These are phyloP conservation scores for Exobasidium rhododendri DNA, from an alignment of 1,284 basidiomycete genomes.

Conservation along the genomic window DNA sequence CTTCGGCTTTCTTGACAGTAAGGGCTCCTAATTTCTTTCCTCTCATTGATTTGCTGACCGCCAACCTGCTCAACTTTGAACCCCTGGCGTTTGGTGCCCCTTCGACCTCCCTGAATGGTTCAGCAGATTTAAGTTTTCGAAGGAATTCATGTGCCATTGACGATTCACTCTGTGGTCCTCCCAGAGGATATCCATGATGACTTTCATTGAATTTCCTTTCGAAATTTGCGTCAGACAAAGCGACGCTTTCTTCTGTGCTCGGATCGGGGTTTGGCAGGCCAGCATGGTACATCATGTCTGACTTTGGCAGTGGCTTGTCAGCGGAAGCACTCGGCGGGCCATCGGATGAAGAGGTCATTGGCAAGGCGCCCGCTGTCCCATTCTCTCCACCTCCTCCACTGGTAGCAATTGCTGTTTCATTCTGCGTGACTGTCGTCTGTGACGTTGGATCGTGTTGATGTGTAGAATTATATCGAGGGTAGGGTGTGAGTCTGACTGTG, in stretches of 20 bases:
- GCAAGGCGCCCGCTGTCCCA: constrained; percentile 5
- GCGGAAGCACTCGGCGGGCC: too few species aligned
- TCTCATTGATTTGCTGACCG: not conserved
- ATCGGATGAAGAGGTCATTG: not conserved
- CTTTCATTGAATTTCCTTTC: not conserved
- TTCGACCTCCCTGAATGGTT: not conserved
- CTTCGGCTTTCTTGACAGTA: constrained; percentile 6
- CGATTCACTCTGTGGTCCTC: not conserved
- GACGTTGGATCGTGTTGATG: not conserved
- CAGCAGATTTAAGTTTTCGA: not conserved
- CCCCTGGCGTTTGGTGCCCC: constrained; percentile 11
- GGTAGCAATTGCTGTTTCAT: constrained; percentile 1
- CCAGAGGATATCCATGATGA: not conserved
- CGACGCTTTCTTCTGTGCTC: not conserved
- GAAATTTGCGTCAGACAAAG: not conserved
- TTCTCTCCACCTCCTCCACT: not conserved
- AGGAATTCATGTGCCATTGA: not conserved
- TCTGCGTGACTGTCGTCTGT: not conserved
- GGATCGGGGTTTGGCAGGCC: not conserved
- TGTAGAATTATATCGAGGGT: constrained; percentile 12
- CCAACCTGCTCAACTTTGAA: constrained; percentile 14
- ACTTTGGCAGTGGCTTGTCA: not conserved
- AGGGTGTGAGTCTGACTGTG: constrained; percentile 13
- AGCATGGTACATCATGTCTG: not conserved
- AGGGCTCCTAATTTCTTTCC: constrained; percentile 7